Evolutionary conservation across 2,329 filamentous ascomycete species (phyloP).

Genomic region (Lasiodiplodia theobromae): DNA sequence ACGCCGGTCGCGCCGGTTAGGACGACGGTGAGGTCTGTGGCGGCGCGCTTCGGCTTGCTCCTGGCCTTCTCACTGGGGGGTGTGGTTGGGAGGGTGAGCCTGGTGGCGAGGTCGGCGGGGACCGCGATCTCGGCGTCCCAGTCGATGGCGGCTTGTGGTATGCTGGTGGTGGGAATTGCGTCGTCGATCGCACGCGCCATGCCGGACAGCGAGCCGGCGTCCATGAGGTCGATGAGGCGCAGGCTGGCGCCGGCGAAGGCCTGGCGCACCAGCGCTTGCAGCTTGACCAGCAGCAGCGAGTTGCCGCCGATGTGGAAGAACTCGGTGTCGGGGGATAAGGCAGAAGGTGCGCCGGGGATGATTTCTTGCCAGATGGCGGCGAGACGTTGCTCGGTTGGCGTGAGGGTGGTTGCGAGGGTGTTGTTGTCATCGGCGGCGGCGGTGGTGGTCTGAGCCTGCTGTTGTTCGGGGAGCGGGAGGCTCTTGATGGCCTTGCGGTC

Average conservation of each 20-base stretch:
- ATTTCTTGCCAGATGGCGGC: slow-evolving; percentile 22
- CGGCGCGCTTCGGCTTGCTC: too few species aligned
- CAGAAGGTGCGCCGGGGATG: not conserved
- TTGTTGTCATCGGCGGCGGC: slow-evolving; percentile 27
- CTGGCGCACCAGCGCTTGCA: not conserved
- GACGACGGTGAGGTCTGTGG: slow-evolving; percentile 26
- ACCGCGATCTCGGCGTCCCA: slow-evolving; percentile 10
- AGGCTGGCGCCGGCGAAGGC: not conserved
- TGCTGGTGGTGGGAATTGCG: not conserved
- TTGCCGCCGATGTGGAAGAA: slow-evolving; percentile 29
- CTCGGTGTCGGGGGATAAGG: not conserved
- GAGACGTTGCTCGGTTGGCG: slow-evolving; percentile 10
- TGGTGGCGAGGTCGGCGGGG: not conserved
- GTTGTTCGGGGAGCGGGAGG: too few species aligned
- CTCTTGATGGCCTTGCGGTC: not conserved
- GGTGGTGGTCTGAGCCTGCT: too few species aligned
- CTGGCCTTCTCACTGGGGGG: too few species aligned
- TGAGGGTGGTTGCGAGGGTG: not conserved
- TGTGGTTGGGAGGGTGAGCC: too few species aligned
- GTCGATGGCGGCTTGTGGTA: not conserved
- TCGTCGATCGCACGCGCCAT: not conserved
- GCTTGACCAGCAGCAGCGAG: slow-evolving; percentile 25
- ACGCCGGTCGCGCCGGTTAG: slow-evolving; percentile 35
- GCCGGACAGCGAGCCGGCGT: not conserved
- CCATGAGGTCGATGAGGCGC: not conserved